Base-by-base conservation (phyloP, 352 stramenopile genomes). In the Globisporangium orthogonon region DNA sequence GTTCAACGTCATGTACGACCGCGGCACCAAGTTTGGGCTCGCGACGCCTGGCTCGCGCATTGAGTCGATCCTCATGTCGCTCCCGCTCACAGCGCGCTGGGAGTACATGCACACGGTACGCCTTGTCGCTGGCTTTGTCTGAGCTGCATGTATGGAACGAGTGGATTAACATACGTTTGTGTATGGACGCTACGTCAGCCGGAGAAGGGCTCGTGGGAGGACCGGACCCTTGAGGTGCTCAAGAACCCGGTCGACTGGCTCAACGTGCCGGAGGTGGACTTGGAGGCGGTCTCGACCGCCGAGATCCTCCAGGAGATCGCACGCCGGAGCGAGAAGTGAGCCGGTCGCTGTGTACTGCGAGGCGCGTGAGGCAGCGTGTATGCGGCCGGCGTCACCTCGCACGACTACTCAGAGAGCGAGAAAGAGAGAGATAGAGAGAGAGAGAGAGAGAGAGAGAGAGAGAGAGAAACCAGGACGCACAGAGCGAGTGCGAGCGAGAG, bases 1-100 rank as follows among this genome's bases (percentile, higher is more conserved):
- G 80, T 99, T 99, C 78, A 99, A 99, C 81, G 85, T 99, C 60
- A 98, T 99, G 65, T 99, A 99, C 71, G 97, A 99, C 74, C 83
- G 96, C 29, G 97, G 97, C 66, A 99, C 97, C 37, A 96, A 98
- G 51, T 99, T 99, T 66, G 97, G 97, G 5, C 78, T 99, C 11
- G 94, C 98, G 55, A 98, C 96, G 11, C 87, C 87, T 0, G 95
- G 94, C 29, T 97, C 94, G 29, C 92, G 97, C 58, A 98, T 98
- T 57, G 97, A 99, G 74, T 98, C 89, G 60, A 99, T 99, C 63
- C 81, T 99, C 35, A 98, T 99, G 95, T 99, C 96, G 66, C 78
- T 99, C 30, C 97, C 97, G 13, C 74, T 98, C 54, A 99, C 92
- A 18, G 96, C 95, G 48, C 78, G 94, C 55, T 98, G 96, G 96